phyloP scores from a whole-genome alignment of 2,329 filamentous ascomycete species.

The Ceratocystiopsis sp. region DNA sequence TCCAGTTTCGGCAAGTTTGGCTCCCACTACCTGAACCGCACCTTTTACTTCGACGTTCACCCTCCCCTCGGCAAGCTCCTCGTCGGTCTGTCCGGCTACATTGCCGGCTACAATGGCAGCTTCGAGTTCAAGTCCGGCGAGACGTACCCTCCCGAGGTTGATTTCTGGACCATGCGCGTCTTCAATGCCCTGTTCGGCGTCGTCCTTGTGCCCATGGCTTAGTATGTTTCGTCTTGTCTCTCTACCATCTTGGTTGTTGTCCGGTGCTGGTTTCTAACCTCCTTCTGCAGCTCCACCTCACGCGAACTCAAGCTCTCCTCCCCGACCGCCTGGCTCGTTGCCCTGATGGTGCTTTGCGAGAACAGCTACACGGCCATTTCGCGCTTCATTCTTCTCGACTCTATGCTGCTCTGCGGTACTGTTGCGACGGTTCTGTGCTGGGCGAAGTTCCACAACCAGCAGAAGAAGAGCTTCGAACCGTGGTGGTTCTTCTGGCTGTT shows the following conservation, averaged over 20 bases:
- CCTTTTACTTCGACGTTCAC: constrained; percentile 87
- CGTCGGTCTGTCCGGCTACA: constrained; percentile 85
- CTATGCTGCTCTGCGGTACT: constrained; percentile 98
- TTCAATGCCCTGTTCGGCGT: constrained; percentile 96
- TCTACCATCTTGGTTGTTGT: too few relatives aligned
- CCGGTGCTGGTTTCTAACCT: background rate
- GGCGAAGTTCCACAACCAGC: constrained; percentile 86
- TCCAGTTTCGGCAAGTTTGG: constrained; percentile 87
- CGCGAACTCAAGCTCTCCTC: constrained; percentile 75
- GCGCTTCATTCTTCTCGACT: constrained; percentile 93
- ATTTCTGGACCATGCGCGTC: constrained; percentile 96
- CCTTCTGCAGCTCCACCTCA: constrained; percentile 50
- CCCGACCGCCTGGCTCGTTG: constrained; percentile 84
- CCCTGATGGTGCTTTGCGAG: constrained; percentile 93
- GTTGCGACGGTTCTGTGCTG: constrained; percentile 94
- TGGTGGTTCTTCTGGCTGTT: constrained; percentile 95
- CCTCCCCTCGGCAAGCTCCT: constrained; percentile 97
- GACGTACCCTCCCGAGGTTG: constrained; percentile 78
- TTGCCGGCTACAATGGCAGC: constrained; percentile 95
- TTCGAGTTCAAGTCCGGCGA: constrained; percentile 99
- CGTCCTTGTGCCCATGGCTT: constrained; percentile 80
- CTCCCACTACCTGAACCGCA: constrained; percentile 95
- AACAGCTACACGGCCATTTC: constrained; percentile 99
- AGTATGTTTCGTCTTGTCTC: constrained; percentile 19
- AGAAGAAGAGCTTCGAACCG: constrained; percentile 66